Evolutionary conservation across 805 yeast species (phyloP), one percentile per base, ranked within the genome.

Genomic region (Ogataea henricii): DNA sequence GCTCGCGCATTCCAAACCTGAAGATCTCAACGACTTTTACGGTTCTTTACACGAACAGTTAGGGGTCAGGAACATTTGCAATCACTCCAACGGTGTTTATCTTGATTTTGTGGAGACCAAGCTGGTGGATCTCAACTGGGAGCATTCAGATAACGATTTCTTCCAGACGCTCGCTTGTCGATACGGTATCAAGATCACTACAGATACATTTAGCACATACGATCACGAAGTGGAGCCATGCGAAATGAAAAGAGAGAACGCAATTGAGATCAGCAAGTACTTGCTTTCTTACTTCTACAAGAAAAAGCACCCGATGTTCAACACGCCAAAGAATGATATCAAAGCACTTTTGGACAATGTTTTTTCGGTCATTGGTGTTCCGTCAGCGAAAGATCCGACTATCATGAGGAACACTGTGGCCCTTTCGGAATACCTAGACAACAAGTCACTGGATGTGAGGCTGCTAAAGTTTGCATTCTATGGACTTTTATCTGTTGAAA

Each of bases 81-180:
- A 83, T 43, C 64, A 78, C 2, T 76, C 84, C 0, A 63, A 75
- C 22, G 91, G 95, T 0, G 65, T 69, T 6, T 83, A 91, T 51
- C 68, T 94, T 43, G 71, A 73, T 14, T 66, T 86, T 22, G 71
- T 85, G 0, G 85, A 89, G 54, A 69, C 72, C 7, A 72, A 77
- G 16, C 66, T 87, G 27, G 69, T 80, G 13, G 55, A 68, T 0
- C 64, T 78, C 22, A 67, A 72, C 6, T 63, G 67, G 62, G 43
- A 51, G 17, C 74, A 74, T 4, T 74, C 86, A 2, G 91, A 86
- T 39, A 72, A 73, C 7, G 94, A 89, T 38, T 63, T 92, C 40
- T 75, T 89, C 7, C 98, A 92, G 59, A 74, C 89, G 27, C 66
- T 94, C 18, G 74, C 82, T 52, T 94, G 99, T 62, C 76, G 87